Evolutionary conservation across 169 alveolate species (phyloP).

Genomic region (Toxoplasma gondii): DNA sequence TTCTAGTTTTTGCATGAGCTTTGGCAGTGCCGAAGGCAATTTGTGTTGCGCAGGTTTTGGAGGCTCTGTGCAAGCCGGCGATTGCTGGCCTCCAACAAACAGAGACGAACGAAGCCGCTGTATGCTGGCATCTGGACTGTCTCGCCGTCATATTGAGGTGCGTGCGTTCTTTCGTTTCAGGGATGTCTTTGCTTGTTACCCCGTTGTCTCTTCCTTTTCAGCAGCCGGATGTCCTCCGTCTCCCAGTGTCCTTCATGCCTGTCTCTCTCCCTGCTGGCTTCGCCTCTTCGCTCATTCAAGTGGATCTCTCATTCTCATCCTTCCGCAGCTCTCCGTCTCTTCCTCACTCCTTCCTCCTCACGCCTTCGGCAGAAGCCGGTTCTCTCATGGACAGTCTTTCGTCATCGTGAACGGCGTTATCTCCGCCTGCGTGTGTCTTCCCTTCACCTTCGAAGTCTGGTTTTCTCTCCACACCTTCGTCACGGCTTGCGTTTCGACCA

Average conservation of each 20-base stretch:
- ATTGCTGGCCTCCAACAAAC: not conserved
- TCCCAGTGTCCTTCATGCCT: not conserved
- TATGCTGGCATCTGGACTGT: conserved; percentile 1
- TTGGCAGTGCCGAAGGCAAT: not conserved
- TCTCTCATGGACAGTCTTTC: too few relatives aligned
- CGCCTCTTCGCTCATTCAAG: not conserved
- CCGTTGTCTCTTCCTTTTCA: too few relatives aligned
- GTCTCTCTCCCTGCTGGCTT: not conserved
- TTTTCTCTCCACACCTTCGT: not conserved
- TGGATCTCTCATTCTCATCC: not conserved
- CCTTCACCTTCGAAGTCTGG: not conserved
- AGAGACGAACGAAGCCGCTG: not conserved
- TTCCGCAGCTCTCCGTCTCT: not conserved
- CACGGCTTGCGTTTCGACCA: not conserved
- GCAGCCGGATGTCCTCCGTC: too few relatives aligned
- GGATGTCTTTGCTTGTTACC: too few relatives aligned
- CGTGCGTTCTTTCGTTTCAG: too few relatives aligned
- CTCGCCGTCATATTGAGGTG: conserved; percentile 12
- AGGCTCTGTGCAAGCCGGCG: conserved; percentile 20
- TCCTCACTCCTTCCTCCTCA: not conserved
- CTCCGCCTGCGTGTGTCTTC: too few relatives aligned
- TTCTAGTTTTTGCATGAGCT: not conserved
- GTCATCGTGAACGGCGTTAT: too few relatives aligned
- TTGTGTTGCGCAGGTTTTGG: not conserved
- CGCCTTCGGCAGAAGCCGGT: not conserved